Evolutionary conservation across 257 asterid genomes (phyloP).

Genomic region (Solanum virginianum): DNA sequence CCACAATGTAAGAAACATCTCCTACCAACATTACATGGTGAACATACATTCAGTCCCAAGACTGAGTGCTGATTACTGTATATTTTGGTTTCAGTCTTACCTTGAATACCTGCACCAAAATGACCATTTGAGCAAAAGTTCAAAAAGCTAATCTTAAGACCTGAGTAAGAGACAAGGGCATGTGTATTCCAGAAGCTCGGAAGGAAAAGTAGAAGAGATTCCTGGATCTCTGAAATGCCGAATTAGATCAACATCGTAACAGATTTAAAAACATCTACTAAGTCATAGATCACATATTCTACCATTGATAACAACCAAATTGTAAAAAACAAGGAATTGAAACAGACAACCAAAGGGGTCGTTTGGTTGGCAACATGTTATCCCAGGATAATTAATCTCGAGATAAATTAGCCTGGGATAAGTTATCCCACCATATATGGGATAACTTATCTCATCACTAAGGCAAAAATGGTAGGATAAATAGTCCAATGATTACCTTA

Average conservation of each 20-base stretch:
- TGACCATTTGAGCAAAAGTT: not conserved
- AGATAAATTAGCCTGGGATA: too few relatives aligned
- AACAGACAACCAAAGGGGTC: not conserved
- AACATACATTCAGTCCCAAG: constrained; percentile 12
- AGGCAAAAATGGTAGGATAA: too few relatives aligned
- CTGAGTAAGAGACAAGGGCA: not conserved
- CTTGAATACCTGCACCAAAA: constrained; percentile 13
- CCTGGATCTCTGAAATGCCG: not conserved
- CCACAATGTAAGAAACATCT: constrained; percentile 38
- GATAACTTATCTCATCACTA: too few relatives aligned
- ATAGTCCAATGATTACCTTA: too few relatives aligned
- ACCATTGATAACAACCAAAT: not conserved
- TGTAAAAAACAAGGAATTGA: not conserved
- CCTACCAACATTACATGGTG: constrained; percentile 19
- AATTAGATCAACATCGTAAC: not conserved
- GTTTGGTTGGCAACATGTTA: too few relatives aligned
- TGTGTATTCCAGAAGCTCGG: not conserved
- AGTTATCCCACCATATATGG: too few relatives aligned
- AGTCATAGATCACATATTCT: not conserved
- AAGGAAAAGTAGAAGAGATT: not conserved
- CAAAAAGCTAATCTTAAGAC: not conserved
- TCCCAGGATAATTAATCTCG: too few relatives aligned
- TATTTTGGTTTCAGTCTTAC: constrained; percentile 2
- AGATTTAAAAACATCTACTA: not conserved
- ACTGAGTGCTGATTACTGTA: constrained; percentile 4